These are phyloP conservation scores for Yamadazyma atlantica DNA, from an alignment of 1,139 yeast genomes.

Conservation along the genomic window DNA sequence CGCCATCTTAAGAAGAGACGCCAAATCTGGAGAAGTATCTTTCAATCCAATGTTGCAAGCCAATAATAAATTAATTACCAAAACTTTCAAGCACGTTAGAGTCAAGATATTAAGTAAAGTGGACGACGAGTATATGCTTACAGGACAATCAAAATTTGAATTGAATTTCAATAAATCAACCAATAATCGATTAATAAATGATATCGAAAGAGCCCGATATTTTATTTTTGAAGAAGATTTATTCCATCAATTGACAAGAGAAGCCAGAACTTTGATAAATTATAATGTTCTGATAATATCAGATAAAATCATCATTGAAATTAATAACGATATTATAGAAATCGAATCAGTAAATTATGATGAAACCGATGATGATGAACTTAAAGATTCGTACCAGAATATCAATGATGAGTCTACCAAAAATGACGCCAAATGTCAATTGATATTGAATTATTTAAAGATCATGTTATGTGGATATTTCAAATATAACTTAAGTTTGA, in stretches of 20 bases:
- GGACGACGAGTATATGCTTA: slow-evolving; percentile 50
- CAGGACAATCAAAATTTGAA: slow-evolving; percentile 45
- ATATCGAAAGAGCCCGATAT: slow-evolving; percentile 61
- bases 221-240: slow-evolving; percentile 85
- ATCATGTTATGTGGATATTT: slow-evolving; percentile 63
- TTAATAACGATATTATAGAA: slow-evolving; percentile 67
- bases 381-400: slow-evolving; percentile 28
- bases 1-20: slow-evolving; percentile 56
- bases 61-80: slow-evolving; percentile 24
- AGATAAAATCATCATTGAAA: slow-evolving; percentile 65
- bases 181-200: slow-evolving; percentile 44
- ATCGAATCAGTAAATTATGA: slow-evolving; percentile 60
- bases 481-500: slow-evolving; percentile 47
- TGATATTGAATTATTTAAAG: slow-evolving; percentile 52
- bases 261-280: slow-evolving; percentile 70
- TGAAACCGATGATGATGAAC: slow-evolving; percentile 44
- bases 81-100: slow-evolving; percentile 42
- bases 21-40: slow-evolving; percentile 31
- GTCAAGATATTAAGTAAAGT: slow-evolving; percentile 55
- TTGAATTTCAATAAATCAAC: slow-evolving; percentile 22
- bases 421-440: slow-evolving; percentile 48
- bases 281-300: slow-evolving; percentile 69
- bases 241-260: slow-evolving; percentile 68
- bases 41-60: slow-evolving; percentile 30
- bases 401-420: slow-evolving; percentile 31